Evolutionary conservation across 805 yeast species (phyloP), one percentile per base, ranked within the genome.

Genomic region (Candida parachauliodes): DNA sequence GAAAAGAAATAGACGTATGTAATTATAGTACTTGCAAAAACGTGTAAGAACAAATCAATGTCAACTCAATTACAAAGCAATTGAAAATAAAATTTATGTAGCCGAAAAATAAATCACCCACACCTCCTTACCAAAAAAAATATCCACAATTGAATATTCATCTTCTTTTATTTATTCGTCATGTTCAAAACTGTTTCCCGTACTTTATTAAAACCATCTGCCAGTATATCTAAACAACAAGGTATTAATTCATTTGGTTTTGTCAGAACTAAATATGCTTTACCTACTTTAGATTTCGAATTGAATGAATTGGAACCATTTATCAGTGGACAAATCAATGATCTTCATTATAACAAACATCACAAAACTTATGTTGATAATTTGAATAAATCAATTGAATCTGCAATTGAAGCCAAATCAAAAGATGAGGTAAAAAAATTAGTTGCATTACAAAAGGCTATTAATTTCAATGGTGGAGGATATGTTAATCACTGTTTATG

Each of bases 381-480:
- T 25, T 65, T 65, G 54, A 72, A 72, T 49, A 55, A 60, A 21
- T 71, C 76, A 24, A 55, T 68, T 49, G 71, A 63, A 37, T 68
- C 67, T 43, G 55, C 57, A 20, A 54, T 54, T 31, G 58, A 60
- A 32, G 60, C 63, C 16, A 58, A 63, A 41, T 51, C 60, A 32
- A 49, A 57, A 38, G 69, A 65, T 8, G 71, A 69, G 41, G 67
- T 70, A 34, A 55, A 58, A 46, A 54, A 61, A 34, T 59, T 68
- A 42, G 55, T 72, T 37, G 74, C 61, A 28, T 57, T 71, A 44
- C 72, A 70, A 43, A 67, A 66, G 43, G 55, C 57, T 39, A 70
- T 72, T 56, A 68, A 68, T 47, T 72, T 72, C 60, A 71, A 71
- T 41, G 77, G 73, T 36, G 76, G 76, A 37, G 76, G 76, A 16